Conservation (phyloP, 2,329 filamentous ascomycete genomes). For the Aspergillus flavus region DNA sequence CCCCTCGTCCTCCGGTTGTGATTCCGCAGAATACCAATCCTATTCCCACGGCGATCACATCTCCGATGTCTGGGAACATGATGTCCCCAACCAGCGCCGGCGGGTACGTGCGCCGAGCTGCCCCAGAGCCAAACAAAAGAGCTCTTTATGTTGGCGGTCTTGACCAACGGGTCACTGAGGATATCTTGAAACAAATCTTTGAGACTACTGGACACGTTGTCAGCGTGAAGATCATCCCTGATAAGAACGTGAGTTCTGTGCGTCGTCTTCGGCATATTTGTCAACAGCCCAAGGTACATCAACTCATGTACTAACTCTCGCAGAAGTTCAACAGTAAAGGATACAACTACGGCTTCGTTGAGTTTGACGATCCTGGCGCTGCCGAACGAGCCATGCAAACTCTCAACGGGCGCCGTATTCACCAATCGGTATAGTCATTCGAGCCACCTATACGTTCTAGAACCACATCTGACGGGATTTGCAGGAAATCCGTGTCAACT, state of each 20-base stretch:
- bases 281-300: constrained; percentile 3
- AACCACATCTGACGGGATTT: constrained; percentile 20
- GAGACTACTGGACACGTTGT: constrained; percentile 98
- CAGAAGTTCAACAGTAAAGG: constrained; percentile 74
- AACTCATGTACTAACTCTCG: constrained; percentile 21
- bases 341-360: constrained; percentile 98
- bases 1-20: constrained; percentile 77
- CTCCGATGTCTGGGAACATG: constrained; percentile 75
- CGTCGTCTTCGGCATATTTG: background rate
- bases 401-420: constrained; percentile 90
- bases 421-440: constrained; percentile 74
- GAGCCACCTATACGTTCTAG: constrained; percentile 4
- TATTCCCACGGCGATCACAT: constrained; percentile 89
- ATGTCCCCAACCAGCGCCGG: constrained; percentile 84
- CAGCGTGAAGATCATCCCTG: constrained; percentile 98
- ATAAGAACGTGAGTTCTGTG: constrained; percentile 84
- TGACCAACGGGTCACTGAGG: constrained; percentile 92
- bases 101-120: constrained; percentile 82
- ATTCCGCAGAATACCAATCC: constrained; percentile 97
- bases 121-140: constrained; percentile 97
- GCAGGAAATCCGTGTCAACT: constrained; percentile 98
- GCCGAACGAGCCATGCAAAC: constrained; percentile 98
- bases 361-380: constrained; percentile 96
- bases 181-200: constrained; percentile 95
- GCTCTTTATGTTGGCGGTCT: constrained; percentile 94